Base-by-base conservation (phyloP, 2,329 filamentous ascomycete species). In the Pseudogymnoascus sp. region DNA sequence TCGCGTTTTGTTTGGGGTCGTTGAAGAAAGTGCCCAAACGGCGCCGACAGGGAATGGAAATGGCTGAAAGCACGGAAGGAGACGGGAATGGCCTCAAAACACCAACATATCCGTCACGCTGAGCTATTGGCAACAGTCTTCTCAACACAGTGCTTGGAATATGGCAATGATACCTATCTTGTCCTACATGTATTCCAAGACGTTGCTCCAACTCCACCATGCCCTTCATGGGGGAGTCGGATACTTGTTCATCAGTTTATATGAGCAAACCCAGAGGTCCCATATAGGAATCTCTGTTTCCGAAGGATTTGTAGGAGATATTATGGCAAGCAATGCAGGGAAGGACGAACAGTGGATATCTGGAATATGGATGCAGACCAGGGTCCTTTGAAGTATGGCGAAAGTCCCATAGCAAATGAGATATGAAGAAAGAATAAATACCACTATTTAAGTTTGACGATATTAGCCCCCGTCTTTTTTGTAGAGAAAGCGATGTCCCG, bases 101-200 rank as follows among this genome's bases (percentile, higher is more conserved):
- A 88, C 92, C 6, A 88, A 92, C 76, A 90, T 97, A 89, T 96
- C 97, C 74, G 81, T 82, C 72, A 91, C 90, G 74, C 96, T 92
- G 14, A 19, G 4, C 47, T 56, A 11, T 31, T 56, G 26, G 47
- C 47, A 5, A 31, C 26, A 16, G 10, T 1, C 8, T 13, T 31
- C n/a, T 16, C 8, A 13, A 53, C 31, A 14, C n/a, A 11, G 26
- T 31, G 26, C 13, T 53, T 53, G 26, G 47, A 31, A 53, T 8
- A 53, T 53, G 26, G 24, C 26, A 31, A 31, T 53, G 47, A 35
- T 56, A 35, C 21, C 6, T 19, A 33, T 19, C 50, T 33, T 56
- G 16, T 7, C 50, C 29, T 21, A 13, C 5, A 10, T 56, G 11
- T 13, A 21, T 56, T 33, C 7, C 10, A 33, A 35, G 16, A 0